Conservation (phyloP, 2,329 filamentous ascomycete species). For the Pseudogymnoascus pannorum region DNA sequence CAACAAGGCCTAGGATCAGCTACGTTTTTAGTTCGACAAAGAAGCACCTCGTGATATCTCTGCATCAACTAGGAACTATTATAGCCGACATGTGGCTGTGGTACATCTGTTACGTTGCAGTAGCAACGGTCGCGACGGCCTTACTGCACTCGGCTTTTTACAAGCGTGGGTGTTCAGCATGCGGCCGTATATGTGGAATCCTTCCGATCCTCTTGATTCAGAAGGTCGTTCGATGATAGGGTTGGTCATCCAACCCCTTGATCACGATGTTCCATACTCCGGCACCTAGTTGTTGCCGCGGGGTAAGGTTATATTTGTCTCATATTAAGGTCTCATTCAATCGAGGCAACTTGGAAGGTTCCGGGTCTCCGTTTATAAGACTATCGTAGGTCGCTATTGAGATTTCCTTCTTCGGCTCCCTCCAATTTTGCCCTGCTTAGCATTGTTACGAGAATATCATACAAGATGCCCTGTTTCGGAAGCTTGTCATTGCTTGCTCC, state of each 20-base stretch:
- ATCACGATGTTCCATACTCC: neutral
- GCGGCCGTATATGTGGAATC: neutral
- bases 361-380: neutral
- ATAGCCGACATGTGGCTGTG: neutral
- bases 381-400: neutral
- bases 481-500: neutral
- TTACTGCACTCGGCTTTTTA: neutral
- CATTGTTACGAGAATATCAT: neutral
- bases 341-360: neutral
- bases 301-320: slow-evolving; percentile 1
- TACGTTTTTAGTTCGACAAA: neutral
- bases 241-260: neutral
- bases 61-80: neutral
- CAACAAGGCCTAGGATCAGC: neutral
- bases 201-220: neutral
- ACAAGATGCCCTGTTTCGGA: neutral
- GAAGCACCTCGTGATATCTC: neutral
- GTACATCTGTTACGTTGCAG: neutral
- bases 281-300: neutral
- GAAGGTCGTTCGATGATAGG: neutral
- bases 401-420: neutral
- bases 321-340: neutral
- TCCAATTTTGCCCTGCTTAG: neutral
- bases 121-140: neutral
- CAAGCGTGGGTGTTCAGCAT: neutral